Evolutionary conservation across 768 basidiomycete genomes (phyloP), one percentile per base, ranked within the genome.

Genomic region (Coprinellus aureogranulatus): DNA sequence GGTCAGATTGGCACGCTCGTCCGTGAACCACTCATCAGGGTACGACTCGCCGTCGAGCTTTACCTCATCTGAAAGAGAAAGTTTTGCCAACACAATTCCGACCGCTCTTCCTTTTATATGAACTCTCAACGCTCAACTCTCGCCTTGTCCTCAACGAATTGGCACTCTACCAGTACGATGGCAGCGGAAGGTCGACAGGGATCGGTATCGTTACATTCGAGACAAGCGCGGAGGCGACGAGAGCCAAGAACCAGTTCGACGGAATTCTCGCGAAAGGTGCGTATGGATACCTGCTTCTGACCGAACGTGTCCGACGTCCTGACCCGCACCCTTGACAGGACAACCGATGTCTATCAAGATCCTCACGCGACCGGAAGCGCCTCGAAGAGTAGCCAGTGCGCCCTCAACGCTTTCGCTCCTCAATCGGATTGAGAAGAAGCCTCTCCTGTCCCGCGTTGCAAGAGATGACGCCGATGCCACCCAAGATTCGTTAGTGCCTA

Each of bases 1-100:
- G 90, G 92, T 67, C 86, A 90, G 71, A 87, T 92, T 73, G 93
- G 93, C 78, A 92, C 90, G 77, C 85, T 96, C 74, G 82, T 92
- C 68, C 87, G 92, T 74, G 92, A 94, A 81, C 93, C 93, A 77
- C 76, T 85, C 73, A 93, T 96, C 74, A 92, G 90, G 89, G 93
- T 96, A 94, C 88, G 94, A 81, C 80, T 73, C 77, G 79, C 82
- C 82, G 76, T 79, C 75, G 71, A 79, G 73, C 80, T 82, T 81
- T 82, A 81, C 84, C 71, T 85, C 76, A 62, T 67, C 64, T 66
- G 61, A 72, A 68, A 70, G 66, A 80, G 69, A 81, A 79, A 80
- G 40, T 34, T 57, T 57, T 74, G 78, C 75, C 77, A 77, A 80
- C 75, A 52, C 64, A 52, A 62, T 67, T 65, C 73, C 76, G 74